Evolutionary conservation across 495 filamentous ascomycete genomes (phyloP).

Genomic region (Glutinoglossum americanum): DNA sequence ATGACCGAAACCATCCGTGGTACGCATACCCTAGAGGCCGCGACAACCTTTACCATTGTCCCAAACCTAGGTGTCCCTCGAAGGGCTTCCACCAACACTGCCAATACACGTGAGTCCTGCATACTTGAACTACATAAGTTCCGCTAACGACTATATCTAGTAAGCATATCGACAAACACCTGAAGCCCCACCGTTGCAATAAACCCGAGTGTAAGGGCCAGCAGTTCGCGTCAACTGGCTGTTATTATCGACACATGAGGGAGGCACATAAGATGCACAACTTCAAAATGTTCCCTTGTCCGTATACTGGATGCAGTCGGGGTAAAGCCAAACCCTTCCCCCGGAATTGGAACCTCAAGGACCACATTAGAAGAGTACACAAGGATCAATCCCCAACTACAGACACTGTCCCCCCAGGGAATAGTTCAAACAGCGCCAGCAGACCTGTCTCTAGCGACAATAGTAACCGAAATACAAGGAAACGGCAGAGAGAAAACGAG

Average conservation of each 20-base stretch:
- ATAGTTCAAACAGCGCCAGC: background rate
- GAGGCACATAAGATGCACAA: constrained; percentile 90
- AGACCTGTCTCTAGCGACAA: background rate
- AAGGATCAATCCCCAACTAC: background rate
- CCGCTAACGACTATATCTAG: constrained; percentile 21
- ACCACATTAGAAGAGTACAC: constrained; percentile 89
- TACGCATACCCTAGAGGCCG: constrained; percentile 49
- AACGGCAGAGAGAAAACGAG: background rate
- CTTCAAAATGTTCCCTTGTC: constrained; percentile 71
- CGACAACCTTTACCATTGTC: constrained; percentile 85
- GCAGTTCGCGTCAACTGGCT: constrained; percentile 80
- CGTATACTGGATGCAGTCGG: constrained; percentile 65
- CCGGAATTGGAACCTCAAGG: constrained; percentile 76
- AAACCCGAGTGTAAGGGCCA: constrained; percentile 53
- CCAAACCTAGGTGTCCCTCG: constrained; percentile 54
- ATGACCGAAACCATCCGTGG: constrained; percentile 14
- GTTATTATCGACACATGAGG: constrained; percentile 81
- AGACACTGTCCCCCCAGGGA: background rate
- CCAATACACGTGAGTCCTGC: constrained; percentile 69
- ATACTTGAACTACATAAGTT: background rate
- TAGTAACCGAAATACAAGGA: background rate
- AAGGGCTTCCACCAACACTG: constrained; percentile 73
- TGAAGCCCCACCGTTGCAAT: constrained; percentile 88
- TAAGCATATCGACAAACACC: constrained; percentile 85
- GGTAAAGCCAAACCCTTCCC: constrained; percentile 72